These are phyloP conservation scores for Leccinum pallidistipes DNA, from an alignment of 1,284 basidiomycete genomes.

Conservation along the genomic window DNA sequence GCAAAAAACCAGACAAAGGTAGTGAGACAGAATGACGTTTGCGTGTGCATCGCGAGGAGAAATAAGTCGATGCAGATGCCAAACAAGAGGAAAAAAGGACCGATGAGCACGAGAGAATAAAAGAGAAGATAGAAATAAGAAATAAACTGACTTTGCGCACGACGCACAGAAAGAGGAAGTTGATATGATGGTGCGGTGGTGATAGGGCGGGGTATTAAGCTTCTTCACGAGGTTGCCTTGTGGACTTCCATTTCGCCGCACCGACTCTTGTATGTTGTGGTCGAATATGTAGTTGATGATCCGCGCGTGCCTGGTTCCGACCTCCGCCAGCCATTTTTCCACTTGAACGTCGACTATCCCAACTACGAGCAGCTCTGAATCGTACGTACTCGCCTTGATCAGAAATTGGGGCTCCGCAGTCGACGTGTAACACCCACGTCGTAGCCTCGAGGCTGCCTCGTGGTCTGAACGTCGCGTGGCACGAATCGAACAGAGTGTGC, in stretches of 20 bases:
- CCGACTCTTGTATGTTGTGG: too few relatives aligned
- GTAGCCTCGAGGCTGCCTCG: constrained; percentile 18
- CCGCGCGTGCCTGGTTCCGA: not conserved
- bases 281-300: not conserved
- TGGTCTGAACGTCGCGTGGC: not conserved
- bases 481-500: not conserved
- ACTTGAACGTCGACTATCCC: not conserved
- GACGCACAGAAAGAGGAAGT: not conserved
- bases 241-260: constrained; percentile 5
- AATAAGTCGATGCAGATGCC: not conserved
- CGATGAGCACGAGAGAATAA: not conserved
- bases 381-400: not conserved
- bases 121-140: not conserved
- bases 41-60: not conserved
- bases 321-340: not conserved
- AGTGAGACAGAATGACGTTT: not conserved
- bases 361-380: not conserved
- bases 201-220: constrained; percentile 19
- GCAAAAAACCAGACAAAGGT: constrained; percentile 27
- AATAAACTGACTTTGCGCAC: not conserved
- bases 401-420: not conserved
- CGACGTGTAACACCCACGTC: not conserved
- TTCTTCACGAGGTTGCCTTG: constrained; percentile 24
- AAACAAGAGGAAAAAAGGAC: not conserved
- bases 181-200: constrained; percentile 4